Percentiles rank a stretch among this genome's conserved stretches.
These are phyloP conservation scores for Eremomyces bilateralis DNA, from an alignment of 495 filamentous ascomycete genomes.

Conservation along the genomic window DNA sequence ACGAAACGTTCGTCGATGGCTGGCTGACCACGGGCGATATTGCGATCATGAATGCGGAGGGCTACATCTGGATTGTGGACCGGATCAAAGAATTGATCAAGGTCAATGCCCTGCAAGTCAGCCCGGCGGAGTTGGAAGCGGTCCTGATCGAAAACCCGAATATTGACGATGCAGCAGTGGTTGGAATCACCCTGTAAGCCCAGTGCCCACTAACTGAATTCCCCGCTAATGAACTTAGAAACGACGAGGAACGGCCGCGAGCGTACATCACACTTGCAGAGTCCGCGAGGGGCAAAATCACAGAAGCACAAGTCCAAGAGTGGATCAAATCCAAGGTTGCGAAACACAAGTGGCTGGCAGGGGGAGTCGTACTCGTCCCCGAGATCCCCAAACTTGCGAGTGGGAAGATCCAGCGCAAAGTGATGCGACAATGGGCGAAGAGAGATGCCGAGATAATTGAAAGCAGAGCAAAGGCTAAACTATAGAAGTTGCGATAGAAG, in stretches of 20 bases:
- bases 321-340: slow-evolving; percentile 2
- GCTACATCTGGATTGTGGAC: slow-evolving; percentile 1
- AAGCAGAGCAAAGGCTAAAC: background rate
- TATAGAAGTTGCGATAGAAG: background rate
- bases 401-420: slow-evolving; percentile 2
- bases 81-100: slow-evolving; percentile 19
- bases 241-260: background rate
- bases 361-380: slow-evolving; percentile 1
- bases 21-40: slow-evolving; percentile 3
- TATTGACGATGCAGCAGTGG: slow-evolving; percentile 1
- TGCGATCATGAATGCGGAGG: slow-evolving; percentile 1
- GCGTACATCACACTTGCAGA: slow-evolving; percentile 1
- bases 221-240: background rate
- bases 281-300: background rate
- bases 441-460: slow-evolving; percentile 1
- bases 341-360: slow-evolving; percentile 2
- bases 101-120: slow-evolving; percentile 24
- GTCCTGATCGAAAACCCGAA: slow-evolving; percentile 11
- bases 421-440: background rate
- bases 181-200: slow-evolving; percentile 1
- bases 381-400: slow-evolving; percentile 2
- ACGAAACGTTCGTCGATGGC: slow-evolving; percentile 2
- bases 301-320: background rate
- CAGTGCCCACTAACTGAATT: background rate
- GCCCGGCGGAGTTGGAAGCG: slow-evolving; percentile 24